Percentiles rank a stretch among this genome's conserved stretches.
Conservation (phyloP, 495 filamentous ascomycete species). For the Diplogelasinospora grovesii region DNA sequence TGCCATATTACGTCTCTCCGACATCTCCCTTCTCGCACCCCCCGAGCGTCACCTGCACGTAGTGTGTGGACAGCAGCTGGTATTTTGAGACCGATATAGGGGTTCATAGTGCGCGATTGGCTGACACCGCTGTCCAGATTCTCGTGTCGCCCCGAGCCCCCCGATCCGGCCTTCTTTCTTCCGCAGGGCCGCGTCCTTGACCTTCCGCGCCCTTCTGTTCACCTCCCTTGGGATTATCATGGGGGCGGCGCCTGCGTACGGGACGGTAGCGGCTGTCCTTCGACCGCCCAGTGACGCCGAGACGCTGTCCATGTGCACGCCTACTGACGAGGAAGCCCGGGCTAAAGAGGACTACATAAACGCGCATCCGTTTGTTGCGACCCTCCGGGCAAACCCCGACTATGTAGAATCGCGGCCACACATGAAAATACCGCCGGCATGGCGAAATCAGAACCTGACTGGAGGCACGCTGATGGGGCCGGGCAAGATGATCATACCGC, state of each 20-base stretch:
- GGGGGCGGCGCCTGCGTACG: slow-evolving; percentile 41
- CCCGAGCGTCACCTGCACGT: slow-evolving; percentile 5
- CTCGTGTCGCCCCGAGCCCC: not conserved
- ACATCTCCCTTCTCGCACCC: not conserved
- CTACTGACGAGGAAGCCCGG: slow-evolving; percentile 51
- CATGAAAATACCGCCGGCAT: slow-evolving; percentile 65
- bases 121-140: not conserved
- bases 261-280: slow-evolving; percentile 39
- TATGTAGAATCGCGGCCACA: slow-evolving; percentile 79
- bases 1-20: not conserved
- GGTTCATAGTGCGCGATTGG: too few species aligned
- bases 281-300: slow-evolving; percentile 63
- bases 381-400: slow-evolving; percentile 58
- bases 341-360: slow-evolving; percentile 67
- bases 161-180: slow-evolving; percentile 12
- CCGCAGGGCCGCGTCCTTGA: slow-evolving; percentile 23
- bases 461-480: slow-evolving; percentile 72
- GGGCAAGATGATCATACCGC: slow-evolving; percentile 74
- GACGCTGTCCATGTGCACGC: slow-evolving; percentile 58
- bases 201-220: slow-evolving; percentile 35
- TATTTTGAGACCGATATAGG: too few species aligned
- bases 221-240: slow-evolving; percentile 48
- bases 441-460: slow-evolving; percentile 70
- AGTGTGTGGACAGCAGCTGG: slow-evolving; percentile 9
- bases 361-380: slow-evolving; percentile 61